These are phyloP conservation scores for Setaria viridis DNA, from an alignment of 202 grass and related monocot species.

Conservation along the genomic window DNA sequence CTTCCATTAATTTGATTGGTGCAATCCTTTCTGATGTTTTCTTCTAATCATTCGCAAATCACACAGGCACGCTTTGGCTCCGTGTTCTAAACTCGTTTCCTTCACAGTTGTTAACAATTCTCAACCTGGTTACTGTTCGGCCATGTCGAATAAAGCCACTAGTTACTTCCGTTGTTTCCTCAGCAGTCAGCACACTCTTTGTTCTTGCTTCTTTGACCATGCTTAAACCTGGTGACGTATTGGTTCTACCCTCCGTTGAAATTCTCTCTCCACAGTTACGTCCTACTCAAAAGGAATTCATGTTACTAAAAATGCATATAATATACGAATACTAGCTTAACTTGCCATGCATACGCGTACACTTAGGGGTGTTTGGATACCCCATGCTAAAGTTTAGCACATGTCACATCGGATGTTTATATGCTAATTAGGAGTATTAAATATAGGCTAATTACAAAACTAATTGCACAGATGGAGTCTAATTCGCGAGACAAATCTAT, in stretches of 20 bases:
- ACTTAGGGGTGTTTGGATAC: no score
- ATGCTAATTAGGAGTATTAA: no score
- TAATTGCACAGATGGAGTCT: no score
- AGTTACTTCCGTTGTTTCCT: background rate
- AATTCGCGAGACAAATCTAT: no score
- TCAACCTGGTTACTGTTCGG: background rate
- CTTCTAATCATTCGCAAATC: background rate
- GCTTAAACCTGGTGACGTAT: background rate
- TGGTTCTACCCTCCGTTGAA: background rate
- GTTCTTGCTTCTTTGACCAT: background rate
- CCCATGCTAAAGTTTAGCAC: no score
- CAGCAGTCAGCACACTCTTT: background rate
- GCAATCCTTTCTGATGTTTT: background rate
- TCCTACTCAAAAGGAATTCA: background rate
- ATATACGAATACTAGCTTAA: background rate
- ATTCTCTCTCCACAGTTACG: background rate
- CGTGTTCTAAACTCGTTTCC: background rate
- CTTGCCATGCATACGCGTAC: no score
- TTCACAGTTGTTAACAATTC: background rate
- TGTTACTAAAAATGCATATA: background rate
- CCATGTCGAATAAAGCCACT: background rate
- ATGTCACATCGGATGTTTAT: no score
- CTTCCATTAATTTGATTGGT: background rate
- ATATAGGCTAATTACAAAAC: no score
- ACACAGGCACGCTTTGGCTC: background rate